Evolutionary conservation across 2,329 filamentous ascomycete species (phyloP), one percentile per base, ranked within the genome.

Genomic region (Penicillium psychrosexuale): DNA sequence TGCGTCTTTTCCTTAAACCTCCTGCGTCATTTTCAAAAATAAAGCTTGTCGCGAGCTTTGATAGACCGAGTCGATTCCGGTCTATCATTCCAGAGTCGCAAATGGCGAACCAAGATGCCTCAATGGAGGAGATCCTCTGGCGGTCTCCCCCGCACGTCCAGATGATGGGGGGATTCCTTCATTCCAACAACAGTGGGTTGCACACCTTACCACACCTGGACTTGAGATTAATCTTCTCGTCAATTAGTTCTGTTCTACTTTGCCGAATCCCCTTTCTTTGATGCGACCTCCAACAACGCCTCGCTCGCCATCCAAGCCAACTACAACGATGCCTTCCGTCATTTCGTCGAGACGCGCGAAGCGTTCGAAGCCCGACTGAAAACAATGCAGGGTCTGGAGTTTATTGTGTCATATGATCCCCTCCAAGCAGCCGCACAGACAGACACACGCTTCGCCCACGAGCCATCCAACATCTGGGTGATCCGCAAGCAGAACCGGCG

Each of bases 241-340:
- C n/a, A 15, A 33, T 48, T 48, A 83, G 77, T 87, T 40, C 78
- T 85, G 51, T 83, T 81, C 65, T 87, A 87, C 70, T 85, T 87
- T 66, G 77, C 77, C 53, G 77, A 81, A 61, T 84, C 82, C 1
- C 82, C 82, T n/a, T 87, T 85, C 75, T 86, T 84, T 69, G 84
- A 87, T 58, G 71, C 74, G 24, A 79, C 77, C 13, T 84, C 80
- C 57, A 85, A 85, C 69, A 87, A 87, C 70, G 79, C 80, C 58
- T 76, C 82, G 9, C 72, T 83, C 47, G 72, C 80, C 59, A 75
- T 76, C 24, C 82, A 85, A 65, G 75, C 78, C 12, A 76, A 72
- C 55, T 75, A 74, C 59, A 78, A 82, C 56, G 74, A 77, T 57
- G 71, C 75, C 38, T 74, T 80, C 56, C 77, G 77, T 53, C 72